Evolutionary conservation across 2,329 filamentous ascomycete genomes (phyloP).

Genomic region (Ophiosphaerella narmari): DNA sequence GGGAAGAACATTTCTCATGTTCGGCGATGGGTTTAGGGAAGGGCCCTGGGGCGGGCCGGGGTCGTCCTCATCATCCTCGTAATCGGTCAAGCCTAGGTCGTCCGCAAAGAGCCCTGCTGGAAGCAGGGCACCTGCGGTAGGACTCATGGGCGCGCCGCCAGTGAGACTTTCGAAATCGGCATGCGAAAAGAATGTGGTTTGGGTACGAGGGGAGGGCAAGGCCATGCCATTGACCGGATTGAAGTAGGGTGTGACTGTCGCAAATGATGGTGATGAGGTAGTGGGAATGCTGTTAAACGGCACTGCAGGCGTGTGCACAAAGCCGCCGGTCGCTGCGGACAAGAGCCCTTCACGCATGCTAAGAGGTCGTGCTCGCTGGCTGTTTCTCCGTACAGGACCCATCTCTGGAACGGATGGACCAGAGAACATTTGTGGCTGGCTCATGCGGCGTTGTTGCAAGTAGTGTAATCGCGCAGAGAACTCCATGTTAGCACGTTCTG

Average conservation of each 20-base stretch:
- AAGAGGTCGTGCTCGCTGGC: slow-evolving; percentile 46
- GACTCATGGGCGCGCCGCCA: slow-evolving; percentile 73
- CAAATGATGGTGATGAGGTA: slow-evolving; percentile 59
- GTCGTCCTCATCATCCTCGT: slow-evolving; percentile 40
- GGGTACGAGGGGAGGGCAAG: slow-evolving; percentile 44
- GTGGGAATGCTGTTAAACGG: slow-evolving; percentile 53
- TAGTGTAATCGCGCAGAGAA: slow-evolving; percentile 49
- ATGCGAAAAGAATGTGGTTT: slow-evolving; percentile 56
- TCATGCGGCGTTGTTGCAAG: slow-evolving; percentile 44
- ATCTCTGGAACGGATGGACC: slow-evolving; percentile 36
- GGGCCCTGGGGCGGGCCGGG: slow-evolving; percentile 27
- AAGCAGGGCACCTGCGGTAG: slow-evolving; percentile 73
- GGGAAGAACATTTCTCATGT: slow-evolving; percentile 41
- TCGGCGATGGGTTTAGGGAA: slow-evolving; percentile 34
- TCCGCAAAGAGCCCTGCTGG: slow-evolving; percentile 70
- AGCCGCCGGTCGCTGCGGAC: slow-evolving; percentile 37
- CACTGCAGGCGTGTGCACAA: slow-evolving; percentile 44
- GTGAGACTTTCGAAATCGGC: slow-evolving; percentile 65
- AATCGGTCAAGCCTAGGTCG: slow-evolving; percentile 59
- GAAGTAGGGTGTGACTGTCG: slow-evolving; percentile 56
- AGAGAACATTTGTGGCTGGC: slow-evolving; percentile 46
- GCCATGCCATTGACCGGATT: slow-evolving; percentile 68
- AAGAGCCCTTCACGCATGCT: slow-evolving; percentile 45
- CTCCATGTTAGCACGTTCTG: slow-evolving; percentile 46
- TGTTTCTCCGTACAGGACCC: slow-evolving; percentile 45